Evolutionary conservation across 257 asterid species (phyloP).

Genomic region (Parsonsia alboflavescens): DNA sequence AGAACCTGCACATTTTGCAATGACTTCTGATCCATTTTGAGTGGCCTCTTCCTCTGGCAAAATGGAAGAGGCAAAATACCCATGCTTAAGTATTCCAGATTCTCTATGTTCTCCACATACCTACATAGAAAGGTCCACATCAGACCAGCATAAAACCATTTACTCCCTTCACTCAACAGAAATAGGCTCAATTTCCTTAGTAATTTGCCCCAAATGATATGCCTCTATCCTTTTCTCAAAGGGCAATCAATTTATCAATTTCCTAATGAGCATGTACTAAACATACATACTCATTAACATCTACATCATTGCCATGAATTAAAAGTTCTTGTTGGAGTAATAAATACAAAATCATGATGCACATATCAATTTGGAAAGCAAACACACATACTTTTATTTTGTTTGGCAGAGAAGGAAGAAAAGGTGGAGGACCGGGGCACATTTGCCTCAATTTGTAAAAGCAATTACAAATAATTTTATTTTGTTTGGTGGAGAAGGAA

Average conservation of each 20-base stretch:
- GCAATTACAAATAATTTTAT: too few species aligned
- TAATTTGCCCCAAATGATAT: neutral
- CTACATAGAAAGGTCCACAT: slow-evolving; percentile 30
- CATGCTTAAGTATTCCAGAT: slow-evolving; percentile 81
- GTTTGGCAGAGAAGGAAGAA: too few species aligned
- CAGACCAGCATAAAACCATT: neutral
- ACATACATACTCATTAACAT: neutral
- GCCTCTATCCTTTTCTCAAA: neutral
- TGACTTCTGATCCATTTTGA: slow-evolving; percentile 32
- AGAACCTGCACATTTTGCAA: slow-evolving; percentile 49
- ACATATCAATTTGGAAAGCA: neutral
- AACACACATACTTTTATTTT: too few species aligned
- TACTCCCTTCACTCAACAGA: neutral
- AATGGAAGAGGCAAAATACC: slow-evolving; percentile 61
- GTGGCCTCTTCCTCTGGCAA: slow-evolving; percentile 32
- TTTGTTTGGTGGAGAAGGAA: too few species aligned
- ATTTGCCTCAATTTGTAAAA: too few species aligned
- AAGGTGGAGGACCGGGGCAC: too few species aligned
- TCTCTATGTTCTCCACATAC: slow-evolving; percentile 81
- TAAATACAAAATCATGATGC: neutral
- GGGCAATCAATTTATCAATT: neutral
- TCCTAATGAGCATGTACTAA: neutral
- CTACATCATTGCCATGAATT: neutral
- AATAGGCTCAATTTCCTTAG: neutral
- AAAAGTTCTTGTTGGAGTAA: neutral